phyloP scores from a whole-genome alignment of 106 monocot genomes.

The Acorus gramineus region DNA sequence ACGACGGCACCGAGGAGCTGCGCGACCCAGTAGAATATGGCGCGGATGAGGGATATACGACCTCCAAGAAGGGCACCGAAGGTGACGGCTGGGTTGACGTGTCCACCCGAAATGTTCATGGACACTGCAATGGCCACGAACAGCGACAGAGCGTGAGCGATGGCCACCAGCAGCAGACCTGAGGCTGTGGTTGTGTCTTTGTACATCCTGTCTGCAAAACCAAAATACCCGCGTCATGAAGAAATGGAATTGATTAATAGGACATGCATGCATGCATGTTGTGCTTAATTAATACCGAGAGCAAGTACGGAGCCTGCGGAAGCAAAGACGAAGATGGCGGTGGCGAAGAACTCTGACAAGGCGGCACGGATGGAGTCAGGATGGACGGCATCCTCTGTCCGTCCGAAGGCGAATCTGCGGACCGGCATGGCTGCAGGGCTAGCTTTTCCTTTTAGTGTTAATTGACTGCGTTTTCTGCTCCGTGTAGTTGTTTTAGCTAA shows the following conservation, averaged over 20 bases:
- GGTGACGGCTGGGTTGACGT: conserved; percentile 26
- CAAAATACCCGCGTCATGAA: background rate
- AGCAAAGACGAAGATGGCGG: conserved; percentile 30
- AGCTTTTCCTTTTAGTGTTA: too few relatives aligned
- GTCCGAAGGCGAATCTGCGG: conserved; percentile 6
- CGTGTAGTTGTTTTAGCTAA: too few relatives aligned
- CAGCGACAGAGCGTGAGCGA: conserved; percentile 16
- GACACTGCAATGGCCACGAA: conserved; percentile 12
- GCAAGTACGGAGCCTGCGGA: conserved; percentile 21
- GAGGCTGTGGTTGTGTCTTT: conserved; percentile 3
- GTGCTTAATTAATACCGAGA: conserved; percentile 5
- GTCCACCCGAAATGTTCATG: conserved; percentile 20
- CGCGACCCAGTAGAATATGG: conserved; percentile 22
- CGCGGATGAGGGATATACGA: conserved; percentile 16
- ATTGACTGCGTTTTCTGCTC: too few relatives aligned
- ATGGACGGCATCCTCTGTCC: conserved; percentile 18
- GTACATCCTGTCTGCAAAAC: conserved; percentile 12
- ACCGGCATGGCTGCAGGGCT: conserved; percentile 2
- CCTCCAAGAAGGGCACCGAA: conserved; percentile 19
- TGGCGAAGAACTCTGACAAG: conserved; percentile 20
- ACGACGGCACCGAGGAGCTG: conserved; percentile 25
- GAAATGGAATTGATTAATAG: background rate
- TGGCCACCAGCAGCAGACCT: conserved; percentile 14
- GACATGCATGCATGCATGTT: background rate
- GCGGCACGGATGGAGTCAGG: conserved; percentile 22